Base-by-base conservation (phyloP, 352 stramenopile species). In the Phytophthora ohioensis region DNA sequence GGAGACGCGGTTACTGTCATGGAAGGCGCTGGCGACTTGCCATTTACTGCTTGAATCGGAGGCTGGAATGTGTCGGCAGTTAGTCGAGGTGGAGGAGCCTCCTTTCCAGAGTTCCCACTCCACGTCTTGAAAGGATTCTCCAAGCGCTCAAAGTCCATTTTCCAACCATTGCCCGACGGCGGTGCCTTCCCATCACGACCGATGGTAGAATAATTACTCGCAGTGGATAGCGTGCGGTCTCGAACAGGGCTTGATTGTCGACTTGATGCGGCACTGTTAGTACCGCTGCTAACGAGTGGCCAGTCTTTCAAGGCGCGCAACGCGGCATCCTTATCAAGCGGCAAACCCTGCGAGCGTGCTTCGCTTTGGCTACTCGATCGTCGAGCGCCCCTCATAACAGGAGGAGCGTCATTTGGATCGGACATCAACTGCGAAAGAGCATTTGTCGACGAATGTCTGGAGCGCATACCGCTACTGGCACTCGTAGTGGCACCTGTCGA, bases 41-140 rank as follows among this genome's bases (percentile, higher is more conserved):
- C 73, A 35, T 67, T 78, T 0, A 70, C 68, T 9, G 62, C 58
- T 38, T 71, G 70, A 35, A 79, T 69, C 0, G 79, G 80, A 35
- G 78, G 71, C 34, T 74, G 77, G 64, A 93, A 91, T 30, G 73
- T 88, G 12, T 91, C 81, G 4, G 77, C 69, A 12, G 67, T 87
- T n/a, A 90, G 45, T 5, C 69, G 73, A 46, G 78, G 78, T 3
- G 82, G 77, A 0, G 80, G 81, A 4, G 73, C 51, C 1, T 91
- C 79, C 35, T 82, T 88, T 11, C 49, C 45, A 0, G 73, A 77
- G 4, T 67, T 69, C 0, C 71, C 67, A 57, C 83, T 90, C 87
- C 87, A 94, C 2, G 84, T 94, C 72, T 91, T 91, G 64, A 92
- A 89, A 32, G 87, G 79, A 58, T 87, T 88, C 32, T 91, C 83